phyloP scores from a whole-genome alignment of 2,329 filamentous ascomycete species.

The Monilinia fructicola region DNA sequence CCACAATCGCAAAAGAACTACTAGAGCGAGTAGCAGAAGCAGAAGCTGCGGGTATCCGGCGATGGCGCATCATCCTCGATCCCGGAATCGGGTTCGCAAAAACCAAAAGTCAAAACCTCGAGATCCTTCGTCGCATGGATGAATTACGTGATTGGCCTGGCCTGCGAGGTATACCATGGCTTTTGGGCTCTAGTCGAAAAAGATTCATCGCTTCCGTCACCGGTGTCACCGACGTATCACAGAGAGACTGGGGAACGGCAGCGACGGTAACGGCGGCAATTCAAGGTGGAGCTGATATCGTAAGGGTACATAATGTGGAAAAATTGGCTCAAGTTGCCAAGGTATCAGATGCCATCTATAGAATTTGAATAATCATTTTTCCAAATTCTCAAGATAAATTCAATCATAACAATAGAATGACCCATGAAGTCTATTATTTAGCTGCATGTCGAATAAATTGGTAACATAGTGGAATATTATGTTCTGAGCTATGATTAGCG shows the following conservation, averaged over 20 bases:
- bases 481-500: too few species aligned
- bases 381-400: not conserved
- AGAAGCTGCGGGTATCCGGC: constrained; percentile 74
- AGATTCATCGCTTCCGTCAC: constrained; percentile 83
- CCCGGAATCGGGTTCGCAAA: constrained; percentile 96
- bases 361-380: constrained; percentile 38
- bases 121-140: constrained; percentile 67
- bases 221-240: constrained; percentile 66
- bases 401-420: too few species aligned
- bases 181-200: constrained; percentile 87
- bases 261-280: constrained; percentile 84
- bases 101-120: constrained; percentile 74
- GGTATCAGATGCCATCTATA: constrained; percentile 93
- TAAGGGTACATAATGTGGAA: constrained; percentile 85
- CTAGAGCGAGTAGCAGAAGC: constrained; percentile 66
- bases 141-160: constrained; percentile 65
- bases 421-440: too few species aligned
- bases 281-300: constrained; percentile 83
- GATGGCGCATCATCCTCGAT: constrained; percentile 94
- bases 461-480: too few species aligned
- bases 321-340: constrained; percentile 83
- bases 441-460: too few species aligned
- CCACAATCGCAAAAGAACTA: constrained; percentile 57
- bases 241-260: constrained; percentile 82
- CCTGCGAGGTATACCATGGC: constrained; percentile 74